Evolutionary conservation across 441 rosid genomes (phyloP).

Genomic region (Populus hybrid): DNA sequence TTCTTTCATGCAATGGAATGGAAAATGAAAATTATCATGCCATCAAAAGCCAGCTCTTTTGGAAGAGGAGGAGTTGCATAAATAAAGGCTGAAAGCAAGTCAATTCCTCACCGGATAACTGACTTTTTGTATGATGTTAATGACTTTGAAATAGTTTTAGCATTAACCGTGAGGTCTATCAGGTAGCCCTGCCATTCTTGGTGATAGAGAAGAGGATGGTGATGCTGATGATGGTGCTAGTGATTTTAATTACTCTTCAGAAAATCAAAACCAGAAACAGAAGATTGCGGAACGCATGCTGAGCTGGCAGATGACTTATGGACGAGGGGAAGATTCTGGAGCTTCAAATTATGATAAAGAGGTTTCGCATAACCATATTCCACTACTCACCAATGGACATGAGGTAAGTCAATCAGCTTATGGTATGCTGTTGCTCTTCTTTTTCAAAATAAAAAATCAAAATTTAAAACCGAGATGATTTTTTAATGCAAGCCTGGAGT

Average conservation of each 20-base stretch:
- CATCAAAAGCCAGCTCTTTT: neutral
- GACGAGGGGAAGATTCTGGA: conserved; percentile 66
- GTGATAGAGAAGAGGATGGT: conserved; percentile 70
- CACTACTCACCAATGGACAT: conserved; percentile 76
- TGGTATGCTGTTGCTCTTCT: conserved; percentile 8
- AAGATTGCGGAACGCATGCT: conserved; percentile 74
- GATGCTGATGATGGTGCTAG: conserved; percentile 51
- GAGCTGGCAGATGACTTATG: conserved; percentile 79
- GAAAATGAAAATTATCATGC: neutral
- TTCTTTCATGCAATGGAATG: neutral
- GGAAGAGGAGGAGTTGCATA: neutral
- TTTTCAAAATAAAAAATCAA: neutral
- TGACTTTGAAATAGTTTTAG: neutral
- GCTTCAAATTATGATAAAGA: conserved; percentile 81
- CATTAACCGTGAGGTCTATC: conserved; percentile 5
- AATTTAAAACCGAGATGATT: no score
- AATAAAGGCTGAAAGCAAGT: neutral
- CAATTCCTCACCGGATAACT: neutral
- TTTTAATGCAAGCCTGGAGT: neutral
- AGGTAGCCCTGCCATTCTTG: conserved; percentile 90
- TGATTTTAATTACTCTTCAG: conserved; percentile 56
- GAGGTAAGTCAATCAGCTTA: conserved; percentile 47
- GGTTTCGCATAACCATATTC: conserved; percentile 75
- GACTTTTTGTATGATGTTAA: neutral
- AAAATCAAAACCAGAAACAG: conserved; percentile 60